Evolutionary conservation across 2,329 filamentous ascomycete species (phyloP).

Genomic region (Iodosphaeria phyllophila): DNA sequence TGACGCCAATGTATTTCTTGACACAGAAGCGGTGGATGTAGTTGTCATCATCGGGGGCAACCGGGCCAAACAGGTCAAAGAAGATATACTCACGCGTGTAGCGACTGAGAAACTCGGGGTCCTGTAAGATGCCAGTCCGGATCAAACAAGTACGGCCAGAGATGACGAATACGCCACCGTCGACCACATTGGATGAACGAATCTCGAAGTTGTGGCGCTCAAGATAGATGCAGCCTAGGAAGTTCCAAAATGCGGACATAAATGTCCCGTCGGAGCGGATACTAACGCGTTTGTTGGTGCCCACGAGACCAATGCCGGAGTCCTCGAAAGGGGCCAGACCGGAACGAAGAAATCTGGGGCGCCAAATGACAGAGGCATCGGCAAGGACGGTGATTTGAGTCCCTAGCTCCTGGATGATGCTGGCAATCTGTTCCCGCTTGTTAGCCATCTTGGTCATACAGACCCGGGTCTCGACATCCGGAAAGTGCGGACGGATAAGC

Average conservation of each 20-base stretch:
- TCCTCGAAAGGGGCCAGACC: constrained; percentile 26
- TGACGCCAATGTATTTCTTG: constrained; percentile 28
- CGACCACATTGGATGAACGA: constrained; percentile 32
- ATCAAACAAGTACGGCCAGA: constrained; percentile 35
- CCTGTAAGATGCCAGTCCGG: constrained; percentile 27
- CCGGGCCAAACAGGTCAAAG: constrained; percentile 20
- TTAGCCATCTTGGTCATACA: constrained; percentile 16
- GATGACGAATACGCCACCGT: constrained; percentile 38
- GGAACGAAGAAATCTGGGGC: constrained; percentile 17
- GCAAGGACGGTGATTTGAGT: constrained; percentile 25
- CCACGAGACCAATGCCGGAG: constrained; percentile 29
- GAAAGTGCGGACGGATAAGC: constrained; percentile 3
- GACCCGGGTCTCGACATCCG: constrained; percentile 12
- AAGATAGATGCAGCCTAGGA: constrained; percentile 38
- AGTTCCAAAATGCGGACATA: constrained; percentile 25
- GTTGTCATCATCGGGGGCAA: constrained; percentile 42
- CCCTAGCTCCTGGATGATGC: constrained; percentile 16
- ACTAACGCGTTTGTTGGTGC: constrained; percentile 34
- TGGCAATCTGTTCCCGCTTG: constrained; percentile 28
- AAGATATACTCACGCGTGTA: constrained; percentile 33
- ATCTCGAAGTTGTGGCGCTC: constrained; percentile 45
- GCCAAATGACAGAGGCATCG: constrained; percentile 30
- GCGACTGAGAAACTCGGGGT: constrained; percentile 18
- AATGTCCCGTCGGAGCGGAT: too few species aligned
- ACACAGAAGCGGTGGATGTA: constrained; percentile 36